Base-by-base conservation (phyloP, 78 protist species). In the Dictyostelium brefeldianum region DNA sequence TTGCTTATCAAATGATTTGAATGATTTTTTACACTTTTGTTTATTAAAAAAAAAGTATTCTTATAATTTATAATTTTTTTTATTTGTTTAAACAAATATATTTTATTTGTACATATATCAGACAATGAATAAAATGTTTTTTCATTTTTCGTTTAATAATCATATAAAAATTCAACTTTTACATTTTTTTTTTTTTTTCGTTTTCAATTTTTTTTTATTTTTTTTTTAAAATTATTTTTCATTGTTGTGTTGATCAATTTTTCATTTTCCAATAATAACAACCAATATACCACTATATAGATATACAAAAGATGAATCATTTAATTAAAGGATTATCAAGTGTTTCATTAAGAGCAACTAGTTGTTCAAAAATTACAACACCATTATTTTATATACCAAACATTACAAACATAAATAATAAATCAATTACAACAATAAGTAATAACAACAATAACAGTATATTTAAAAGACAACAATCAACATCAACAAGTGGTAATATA, bases 231-330 rank as follows among this genome's bases (percentile, higher is more conserved):
- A 70, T 36, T 36, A 41, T 29, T 41, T 73, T 46, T 46, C 59
- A 46, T 47, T 46, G 31, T 71, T 36, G 43, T 36, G 43, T 69
- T 71, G 29, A 71, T 71, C 29, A 43, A 46, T 59, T 22, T 59
- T 59, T n/a, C 43, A 36, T 36, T 36, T 36, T 36, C 43, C 43
- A n/a, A n/a, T 22, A 25, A 59, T 22, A 57, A 20, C 0, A 22
- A 59, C 57, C 31, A 59, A 22, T 59, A 69, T 4, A n/a, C 29
- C 29, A 79, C 4, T 1, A 57, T 57, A 67, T 6, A 67, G 0
- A 64, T 3, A 41, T 22, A 64, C 14, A 41, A 48, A 81, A 1
- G 22, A 81, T 81, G 89, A 81, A 81, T 46, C 54, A 81, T 18
- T 81, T 81, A 65, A 53, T 46, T 47, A 59, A 48, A 51, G 48